Conservation (phyloP, 2,329 filamentous ascomycete species). For the Purpureocillium lavendulum region DNA sequence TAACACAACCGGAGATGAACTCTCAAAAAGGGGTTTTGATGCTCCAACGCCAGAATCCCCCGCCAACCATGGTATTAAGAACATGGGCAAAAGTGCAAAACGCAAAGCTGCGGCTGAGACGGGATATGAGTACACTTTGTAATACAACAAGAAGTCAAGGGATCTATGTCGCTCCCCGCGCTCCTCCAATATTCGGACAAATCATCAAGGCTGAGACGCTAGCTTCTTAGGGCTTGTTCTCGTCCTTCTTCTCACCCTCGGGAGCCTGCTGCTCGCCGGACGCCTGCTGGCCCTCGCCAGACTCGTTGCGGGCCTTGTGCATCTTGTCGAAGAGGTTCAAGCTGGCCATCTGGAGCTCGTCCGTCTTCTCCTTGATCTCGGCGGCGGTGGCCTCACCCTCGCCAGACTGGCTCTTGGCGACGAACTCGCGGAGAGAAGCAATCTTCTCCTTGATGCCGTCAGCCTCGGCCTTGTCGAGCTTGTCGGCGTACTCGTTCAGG, state of each 20-base stretch:
- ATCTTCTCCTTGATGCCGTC: slow-evolving; percentile 95
- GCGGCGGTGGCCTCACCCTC: slow-evolving; percentile 79
- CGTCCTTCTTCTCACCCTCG: slow-evolving; percentile 71
- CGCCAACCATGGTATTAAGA: slow-evolving; percentile 37
- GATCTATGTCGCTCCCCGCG: slow-evolving; percentile 25
- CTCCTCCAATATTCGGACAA: slow-evolving; percentile 23
- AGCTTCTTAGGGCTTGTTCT: slow-evolving; percentile 54
- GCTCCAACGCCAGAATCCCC: slow-evolving; percentile 39
- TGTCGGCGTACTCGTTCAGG: slow-evolving; percentile 91
- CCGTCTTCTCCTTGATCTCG: slow-evolving; percentile 97
- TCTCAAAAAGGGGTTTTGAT: slow-evolving; percentile 36
- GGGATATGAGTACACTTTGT: slow-evolving; percentile 44
- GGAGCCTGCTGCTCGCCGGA: slow-evolving; percentile 40
- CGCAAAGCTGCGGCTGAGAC: slow-evolving; percentile 18
- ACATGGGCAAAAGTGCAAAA: slow-evolving; percentile 34
- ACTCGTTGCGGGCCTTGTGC: slow-evolving; percentile 86
- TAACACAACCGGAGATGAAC: slow-evolving; percentile 30
- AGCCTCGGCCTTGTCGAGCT: slow-evolving; percentile 92
- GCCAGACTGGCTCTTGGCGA: slow-evolving; percentile 89
- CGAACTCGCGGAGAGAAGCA: slow-evolving; percentile 71
- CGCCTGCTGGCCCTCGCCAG: slow-evolving; percentile 42
- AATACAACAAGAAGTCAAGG: slow-evolving; percentile 29
- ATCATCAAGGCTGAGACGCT: slow-evolving; percentile 11
- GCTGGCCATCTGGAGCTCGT: slow-evolving; percentile 92
- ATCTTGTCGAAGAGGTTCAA: slow-evolving; percentile 99